Evolutionary conservation across 2,329 filamentous ascomycete species (phyloP).

Genomic region (Hymenoscyphus fraxineus): DNA sequence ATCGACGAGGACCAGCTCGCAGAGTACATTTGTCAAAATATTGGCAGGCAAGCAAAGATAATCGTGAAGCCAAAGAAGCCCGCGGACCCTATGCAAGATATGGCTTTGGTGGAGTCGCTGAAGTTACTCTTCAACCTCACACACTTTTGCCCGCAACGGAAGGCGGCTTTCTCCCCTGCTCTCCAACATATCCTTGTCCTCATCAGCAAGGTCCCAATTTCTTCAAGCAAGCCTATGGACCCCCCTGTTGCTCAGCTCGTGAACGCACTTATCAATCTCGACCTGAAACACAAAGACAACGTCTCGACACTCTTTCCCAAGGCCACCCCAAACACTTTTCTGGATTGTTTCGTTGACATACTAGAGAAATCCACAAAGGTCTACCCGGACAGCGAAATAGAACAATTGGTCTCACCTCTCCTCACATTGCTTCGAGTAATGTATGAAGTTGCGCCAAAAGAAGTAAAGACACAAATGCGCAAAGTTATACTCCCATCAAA

Average conservation of each 20-base stretch:
- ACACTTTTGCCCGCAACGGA: conserved; percentile 64
- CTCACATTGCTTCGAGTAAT: conserved; percentile 69
- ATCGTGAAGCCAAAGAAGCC: conserved; percentile 27
- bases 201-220: conserved; percentile 55
- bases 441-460: conserved; percentile 63
- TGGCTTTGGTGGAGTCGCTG: conserved; percentile 78
- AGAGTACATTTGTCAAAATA: conserved; percentile 64
- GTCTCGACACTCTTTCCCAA: conserved; percentile 59
- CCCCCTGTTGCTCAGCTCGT: conserved; percentile 68
- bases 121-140: conserved; percentile 89
- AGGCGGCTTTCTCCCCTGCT: conserved; percentile 59
- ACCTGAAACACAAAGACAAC: conserved; percentile 54
- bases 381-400: conserved; percentile 68
- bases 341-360: conserved; percentile 64
- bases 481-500: conserved; percentile 69
- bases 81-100: conserved; percentile 58
- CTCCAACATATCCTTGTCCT: conserved; percentile 69
- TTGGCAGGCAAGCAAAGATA: conserved; percentile 63
- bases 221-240: conserved; percentile 64
- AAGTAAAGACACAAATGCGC: conserved; percentile 60
- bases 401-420: conserved; percentile 66
- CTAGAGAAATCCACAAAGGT: conserved; percentile 61
- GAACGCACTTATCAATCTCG: conserved; percentile 77
- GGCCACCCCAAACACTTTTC: conserved; percentile 54
- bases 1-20: conserved; percentile 64